Evolutionary conservation across 441 rosid species (phyloP), one percentile per base, ranked within the genome.

Genomic region (Metrosideros polymorpha): DNA sequence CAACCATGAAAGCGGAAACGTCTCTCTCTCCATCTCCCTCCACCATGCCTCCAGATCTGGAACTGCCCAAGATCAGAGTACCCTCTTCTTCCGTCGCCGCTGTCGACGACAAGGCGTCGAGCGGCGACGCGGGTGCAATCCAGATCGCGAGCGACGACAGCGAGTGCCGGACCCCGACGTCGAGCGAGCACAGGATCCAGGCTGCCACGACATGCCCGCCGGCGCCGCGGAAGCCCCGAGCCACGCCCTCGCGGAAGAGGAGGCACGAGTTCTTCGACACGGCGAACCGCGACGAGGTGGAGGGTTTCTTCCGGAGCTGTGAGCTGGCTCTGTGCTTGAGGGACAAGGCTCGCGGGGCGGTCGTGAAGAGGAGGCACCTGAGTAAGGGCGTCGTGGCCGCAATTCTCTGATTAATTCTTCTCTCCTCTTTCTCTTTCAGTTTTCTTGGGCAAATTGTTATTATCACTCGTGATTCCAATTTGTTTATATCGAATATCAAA

Each of bases 91-190:
- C 52, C 13, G 47, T 12, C n/a, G 79, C 47, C 15, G 79, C 8
- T 71, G 79, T 35, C 8, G n/a, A 39, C 47, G 15, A 71, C 8
- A 25, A 10, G 6, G 79, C 47, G 6, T 3, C n/a, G 17, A 17
- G 18, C 52, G 15, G 51, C 51, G 5, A 50, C 6, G 6, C 18
- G 52, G 52, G 52, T 13, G 52, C 52, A 50, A 13, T 50, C 52
- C 52, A 50, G 52, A 50, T 50, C 18, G 52, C 52, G 18, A 50
- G 47, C 15, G 79, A 42, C 17, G 66, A 29, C 42, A 1, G 32
- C n/a, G 82, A 59, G 43, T 86, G 88, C 59, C 61, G 82, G 85
- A 86, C 88, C 12, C 88, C 88, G n/a, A 82, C 82, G 22, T 82
- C 85, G 24, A 49, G 39, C 19, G 88, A 82, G 59, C 85, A 82